Conservation (phyloP, 2,329 filamentous ascomycete species). For the Colletotrichum siamense region DNA sequence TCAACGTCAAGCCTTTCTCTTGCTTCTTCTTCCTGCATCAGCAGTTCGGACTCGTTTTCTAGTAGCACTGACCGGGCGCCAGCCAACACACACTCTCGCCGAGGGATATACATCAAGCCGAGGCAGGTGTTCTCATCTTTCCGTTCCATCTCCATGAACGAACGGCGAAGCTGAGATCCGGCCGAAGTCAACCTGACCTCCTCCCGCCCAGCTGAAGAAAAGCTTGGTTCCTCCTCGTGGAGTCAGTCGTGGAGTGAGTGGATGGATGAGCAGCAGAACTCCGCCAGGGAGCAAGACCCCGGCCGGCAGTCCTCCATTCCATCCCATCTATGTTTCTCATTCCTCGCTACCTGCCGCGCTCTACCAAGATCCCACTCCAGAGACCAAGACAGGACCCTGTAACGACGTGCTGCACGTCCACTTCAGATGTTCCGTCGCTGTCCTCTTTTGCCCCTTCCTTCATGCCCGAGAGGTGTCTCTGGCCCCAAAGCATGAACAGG, state of each 20-base stretch:
- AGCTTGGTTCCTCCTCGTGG: neutral
- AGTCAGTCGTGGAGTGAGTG: neutral
- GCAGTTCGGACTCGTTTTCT: neutral
- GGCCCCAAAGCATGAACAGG: constrained; percentile 11
- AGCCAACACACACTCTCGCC: neutral
- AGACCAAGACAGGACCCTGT: neutral
- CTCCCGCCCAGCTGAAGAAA: neutral
- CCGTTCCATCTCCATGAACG: neutral
- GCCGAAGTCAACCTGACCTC: neutral
- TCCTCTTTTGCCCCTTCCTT: neutral
- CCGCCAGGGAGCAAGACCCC: neutral
- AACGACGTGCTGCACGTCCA: neutral
- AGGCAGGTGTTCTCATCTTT: neutral
- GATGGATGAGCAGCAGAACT: neutral
- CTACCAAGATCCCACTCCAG: neutral
- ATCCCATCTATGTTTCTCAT: constrained; percentile 12
- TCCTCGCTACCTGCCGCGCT: neutral
- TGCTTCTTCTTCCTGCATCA: neutral
- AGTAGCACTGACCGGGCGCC: neutral
- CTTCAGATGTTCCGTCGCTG: constrained; percentile 6
- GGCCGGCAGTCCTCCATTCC: neutral
- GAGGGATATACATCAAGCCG: neutral
- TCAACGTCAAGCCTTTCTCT: neutral
- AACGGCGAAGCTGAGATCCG: neutral
- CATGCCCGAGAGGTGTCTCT: constrained; percentile 11